Base-by-base conservation (phyloP, 805 yeast genomes). In the Hemisphaericaspora nanyangensis region DNA sequence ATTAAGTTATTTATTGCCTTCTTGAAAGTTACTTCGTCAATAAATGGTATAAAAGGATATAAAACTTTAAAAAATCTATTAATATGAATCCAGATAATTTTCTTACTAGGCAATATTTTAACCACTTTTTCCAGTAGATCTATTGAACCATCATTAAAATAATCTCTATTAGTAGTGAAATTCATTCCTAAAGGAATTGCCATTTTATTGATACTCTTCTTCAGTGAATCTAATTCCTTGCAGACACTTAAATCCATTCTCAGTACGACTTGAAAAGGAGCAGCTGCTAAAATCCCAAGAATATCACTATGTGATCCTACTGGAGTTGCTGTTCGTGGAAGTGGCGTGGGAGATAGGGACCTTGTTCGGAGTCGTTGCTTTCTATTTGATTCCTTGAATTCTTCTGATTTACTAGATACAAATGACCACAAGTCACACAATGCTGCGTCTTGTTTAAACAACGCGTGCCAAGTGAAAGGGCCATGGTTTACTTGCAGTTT, bases 381-480 rank as follows among this genome's bases (percentile, higher is more conserved):
- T 3, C 11, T 22, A 22, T 5, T 22, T 24, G 16, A 17, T 22
- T 15, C 25, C 4, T 24, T 7, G 18, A 30, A 29, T 13, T 33
- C 28, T 25, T 35, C 10, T 15, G 45, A 35, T 16, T 37, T 40
- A 12, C 18, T 18, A 20, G 38, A 28, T 22, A 46, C 19, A 30
- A 37, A 46, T 17, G 37, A 19, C 40, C 45, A 40, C 27, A 46
- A 35, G 11, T 28, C 29, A 7, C 17, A 16, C 30, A 54, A 35
- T 1, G 45, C 55, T 3, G 56, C 60, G 54, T 79, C 84, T 44
- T 66, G 73, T 39, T 67, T 65, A 38, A 77, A 54, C 24, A 72
- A 40, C 0, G 81, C 56, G 5, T 70, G 47, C 70, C 78, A 71
- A 1, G 79, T 56, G 26, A 76, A 61, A 0, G 82, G 77, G 1